A percentile compares a stretch with the other conserved stretches of the same genome.
These are phyloP conservation scores for Silene uniflora DNA, from an alignment of 148 eudicot genomes.

Conservation along the genomic window DNA sequence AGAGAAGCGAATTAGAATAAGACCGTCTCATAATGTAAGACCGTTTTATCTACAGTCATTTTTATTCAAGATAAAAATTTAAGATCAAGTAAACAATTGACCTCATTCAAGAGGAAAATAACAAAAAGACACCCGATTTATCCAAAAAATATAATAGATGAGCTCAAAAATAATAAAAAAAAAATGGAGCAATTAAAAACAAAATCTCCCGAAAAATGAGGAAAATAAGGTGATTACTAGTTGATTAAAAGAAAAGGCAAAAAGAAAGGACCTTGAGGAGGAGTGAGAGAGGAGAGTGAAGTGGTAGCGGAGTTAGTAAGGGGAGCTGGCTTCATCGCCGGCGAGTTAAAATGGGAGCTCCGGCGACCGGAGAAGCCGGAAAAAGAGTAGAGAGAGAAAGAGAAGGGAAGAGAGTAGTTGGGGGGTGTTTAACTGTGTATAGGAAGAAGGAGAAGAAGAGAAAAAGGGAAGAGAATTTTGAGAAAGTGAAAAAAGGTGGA, in stretches of 20 bases:
- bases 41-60: too few species aligned
- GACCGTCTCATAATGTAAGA: neutral
- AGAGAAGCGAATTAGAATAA: too few species aligned
- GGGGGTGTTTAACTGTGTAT: neutral
- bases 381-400: conserved; percentile 4
- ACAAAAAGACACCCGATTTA: too few species aligned
- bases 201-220: neutral
- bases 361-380: conserved; percentile 26
- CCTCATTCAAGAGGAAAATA: neutral
- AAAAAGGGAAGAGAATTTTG: conserved; percentile 14
- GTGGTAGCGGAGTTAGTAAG: conserved; percentile 29
- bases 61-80: too few species aligned
- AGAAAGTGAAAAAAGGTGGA: conserved; percentile 40
- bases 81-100: too few species aligned
- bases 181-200: too few species aligned
- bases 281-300: conserved; percentile 29
- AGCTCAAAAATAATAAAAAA: neutral
- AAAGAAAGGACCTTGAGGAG: conserved; percentile 53
- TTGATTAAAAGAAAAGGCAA: neutral
- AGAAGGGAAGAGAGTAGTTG: neutral
- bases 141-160: too few species aligned
- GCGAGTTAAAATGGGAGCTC: conserved; percentile 13
- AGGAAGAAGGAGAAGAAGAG: neutral
- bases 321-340: conserved; percentile 48
- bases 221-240: neutral